phyloP scores from a whole-genome alignment of 2,329 filamentous ascomycete species.

The Beauveria rudraprayagi region DNA sequence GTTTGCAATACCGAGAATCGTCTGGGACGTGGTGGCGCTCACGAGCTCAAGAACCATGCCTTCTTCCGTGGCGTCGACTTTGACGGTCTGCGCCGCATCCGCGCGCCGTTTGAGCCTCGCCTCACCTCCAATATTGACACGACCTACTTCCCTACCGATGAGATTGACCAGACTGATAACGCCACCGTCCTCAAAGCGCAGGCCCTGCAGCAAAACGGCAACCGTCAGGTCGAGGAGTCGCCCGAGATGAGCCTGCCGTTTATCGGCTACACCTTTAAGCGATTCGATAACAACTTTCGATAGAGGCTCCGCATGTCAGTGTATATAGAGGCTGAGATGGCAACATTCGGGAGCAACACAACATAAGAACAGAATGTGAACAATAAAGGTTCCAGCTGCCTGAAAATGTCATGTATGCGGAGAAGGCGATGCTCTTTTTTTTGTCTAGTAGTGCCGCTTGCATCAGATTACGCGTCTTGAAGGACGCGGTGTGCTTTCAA shows the following conservation, averaged over 20 bases:
- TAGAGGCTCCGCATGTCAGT: constrained; percentile 24
- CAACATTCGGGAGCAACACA: neutral
- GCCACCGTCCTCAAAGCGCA: constrained; percentile 80
- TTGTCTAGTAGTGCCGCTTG: neutral
- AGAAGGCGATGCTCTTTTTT: neutral
- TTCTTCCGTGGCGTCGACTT: constrained; percentile 98
- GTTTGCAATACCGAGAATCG: constrained; percentile 92
- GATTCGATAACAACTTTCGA: constrained; percentile 70
- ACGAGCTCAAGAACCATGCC: constrained; percentile 85
- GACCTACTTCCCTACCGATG: constrained; percentile 97
- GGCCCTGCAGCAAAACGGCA: constrained; percentile 60
- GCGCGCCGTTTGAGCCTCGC: constrained; percentile 92
- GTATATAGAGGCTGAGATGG: neutral
- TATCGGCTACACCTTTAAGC: constrained; percentile 69
- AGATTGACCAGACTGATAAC: constrained; percentile 95
- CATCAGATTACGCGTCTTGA: neutral
- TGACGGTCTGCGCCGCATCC: constrained; percentile 83
- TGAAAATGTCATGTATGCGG: neutral
- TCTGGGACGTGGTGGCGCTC: constrained; percentile 75
- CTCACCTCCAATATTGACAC: constrained; percentile 91
- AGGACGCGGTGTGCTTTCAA: neutral
- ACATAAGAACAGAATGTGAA: neutral
- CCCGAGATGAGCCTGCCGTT: constrained; percentile 92
- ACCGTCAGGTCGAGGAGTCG: constrained; percentile 57
- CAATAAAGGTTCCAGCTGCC: neutral